phyloP scores from a whole-genome alignment of 2,329 filamentous ascomycete species.

The Cytospora leucostoma region DNA sequence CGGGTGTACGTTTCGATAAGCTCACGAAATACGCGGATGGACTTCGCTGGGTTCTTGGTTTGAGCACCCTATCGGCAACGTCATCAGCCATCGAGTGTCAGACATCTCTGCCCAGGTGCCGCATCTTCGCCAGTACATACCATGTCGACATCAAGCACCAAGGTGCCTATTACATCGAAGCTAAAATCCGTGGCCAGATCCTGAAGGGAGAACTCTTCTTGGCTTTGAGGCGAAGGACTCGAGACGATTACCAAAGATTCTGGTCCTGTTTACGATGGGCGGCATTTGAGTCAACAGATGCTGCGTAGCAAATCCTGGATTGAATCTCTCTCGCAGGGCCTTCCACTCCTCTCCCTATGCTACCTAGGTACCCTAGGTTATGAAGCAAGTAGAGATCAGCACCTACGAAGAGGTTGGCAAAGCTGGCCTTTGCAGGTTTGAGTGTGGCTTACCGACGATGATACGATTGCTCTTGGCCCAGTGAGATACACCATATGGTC shows the following conservation, averaged over 20 bases:
- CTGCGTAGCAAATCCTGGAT: slow-evolving; percentile 41
- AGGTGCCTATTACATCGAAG: slow-evolving; percentile 38
- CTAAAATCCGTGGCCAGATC: slow-evolving; percentile 30
- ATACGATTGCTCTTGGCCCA: background rate
- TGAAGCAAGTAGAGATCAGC: no score
- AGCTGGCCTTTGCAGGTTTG: no score
- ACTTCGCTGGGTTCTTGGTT: background rate
- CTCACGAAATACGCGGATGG: background rate
- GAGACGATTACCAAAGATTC: slow-evolving; percentile 35
- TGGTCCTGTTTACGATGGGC: slow-evolving; percentile 38
- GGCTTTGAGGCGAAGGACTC: slow-evolving; percentile 33
- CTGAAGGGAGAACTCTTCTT: slow-evolving; percentile 35
- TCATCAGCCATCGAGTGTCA: slow-evolving; percentile 33
- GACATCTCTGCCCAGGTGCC: slow-evolving; percentile 46
- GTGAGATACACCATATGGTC: slow-evolving; percentile 9
- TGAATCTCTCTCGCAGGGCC: slow-evolving; percentile 38
- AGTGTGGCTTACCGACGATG: background rate
- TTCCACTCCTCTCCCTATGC: slow-evolving; percentile 38
- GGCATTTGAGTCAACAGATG: slow-evolving; percentile 41
- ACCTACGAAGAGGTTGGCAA: no score
- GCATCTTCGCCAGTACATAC: no score
- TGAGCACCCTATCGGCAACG: slow-evolving; percentile 4
- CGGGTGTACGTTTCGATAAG: background rate
- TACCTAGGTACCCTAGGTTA: no score
- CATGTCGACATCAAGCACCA: slow-evolving; percentile 25